Percentiles rank a stretch among this genome's conserved stretches.
Conservation (phyloP, 2,329 filamentous ascomycete species). For the Daldinia eschscholtzii region DNA sequence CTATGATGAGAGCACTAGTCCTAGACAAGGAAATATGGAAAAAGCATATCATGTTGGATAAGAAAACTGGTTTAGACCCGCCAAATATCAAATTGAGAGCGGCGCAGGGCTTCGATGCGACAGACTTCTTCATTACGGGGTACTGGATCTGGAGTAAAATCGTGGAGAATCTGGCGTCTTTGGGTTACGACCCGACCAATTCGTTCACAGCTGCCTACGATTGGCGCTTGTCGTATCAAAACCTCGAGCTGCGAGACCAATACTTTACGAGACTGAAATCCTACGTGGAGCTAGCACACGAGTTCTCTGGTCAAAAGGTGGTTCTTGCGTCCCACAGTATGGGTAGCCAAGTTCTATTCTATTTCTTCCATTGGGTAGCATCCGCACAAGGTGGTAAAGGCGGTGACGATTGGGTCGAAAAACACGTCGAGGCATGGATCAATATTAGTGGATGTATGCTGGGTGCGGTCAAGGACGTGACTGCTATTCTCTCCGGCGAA, state of each 20-base stretch:
- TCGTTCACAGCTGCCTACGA: conserved; percentile 82
- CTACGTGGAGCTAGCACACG: conserved; percentile 86
- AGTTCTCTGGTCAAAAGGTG: conserved; percentile 81
- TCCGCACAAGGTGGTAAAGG: conserved; percentile 81
- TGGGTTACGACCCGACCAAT: conserved; percentile 91
- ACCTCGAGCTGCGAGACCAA: conserved; percentile 89
- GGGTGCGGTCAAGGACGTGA: conserved; percentile 89
- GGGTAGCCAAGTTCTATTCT: conserved; percentile 95
- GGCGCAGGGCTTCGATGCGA: conserved; percentile 96
- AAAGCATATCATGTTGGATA: conserved; percentile 96
- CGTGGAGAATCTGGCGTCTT: conserved; percentile 92
- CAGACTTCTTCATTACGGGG: conserved; percentile 90
- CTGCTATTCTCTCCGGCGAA: conserved; percentile 92
- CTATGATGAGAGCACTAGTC: conserved; percentile 96
- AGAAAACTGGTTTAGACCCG: conserved; percentile 89
- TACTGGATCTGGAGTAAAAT: conserved; percentile 99
- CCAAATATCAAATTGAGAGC: conserved; percentile 90
- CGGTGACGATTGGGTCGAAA: conserved; percentile 89
- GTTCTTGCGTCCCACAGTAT: conserved; percentile 95
- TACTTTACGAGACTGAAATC: conserved; percentile 93
- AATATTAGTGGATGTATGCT: conserved; percentile 99
- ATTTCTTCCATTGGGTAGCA: conserved; percentile 86
- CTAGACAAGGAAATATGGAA: conserved; percentile 96
- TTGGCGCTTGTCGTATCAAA: conserved; percentile 91
- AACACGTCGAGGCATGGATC: conserved; percentile 93